These are phyloP conservation scores for Shiraia bambusicola DNA, from an alignment of 2,329 filamentous ascomycete species.

Conservation along the genomic window DNA sequence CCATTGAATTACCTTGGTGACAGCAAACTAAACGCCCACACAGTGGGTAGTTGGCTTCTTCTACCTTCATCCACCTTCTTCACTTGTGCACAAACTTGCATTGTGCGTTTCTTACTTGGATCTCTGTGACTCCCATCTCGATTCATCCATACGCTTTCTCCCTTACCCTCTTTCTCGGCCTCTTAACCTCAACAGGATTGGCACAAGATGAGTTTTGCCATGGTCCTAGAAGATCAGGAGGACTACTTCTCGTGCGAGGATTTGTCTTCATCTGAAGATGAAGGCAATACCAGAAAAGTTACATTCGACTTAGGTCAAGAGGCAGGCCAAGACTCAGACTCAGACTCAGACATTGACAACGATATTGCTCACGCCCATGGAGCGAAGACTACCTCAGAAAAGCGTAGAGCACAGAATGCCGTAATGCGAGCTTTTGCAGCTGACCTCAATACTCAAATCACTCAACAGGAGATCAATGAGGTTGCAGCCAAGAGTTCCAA, in stretches of 20 bases:
- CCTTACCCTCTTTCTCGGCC: no score
- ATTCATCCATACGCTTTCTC: no score
- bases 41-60: no score
- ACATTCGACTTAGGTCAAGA: neutral
- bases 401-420: conserved; percentile 45
- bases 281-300: neutral
- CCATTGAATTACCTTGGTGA: no score
- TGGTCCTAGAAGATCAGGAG: conserved; percentile 21
- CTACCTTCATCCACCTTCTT: no score
- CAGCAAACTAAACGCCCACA: neutral
- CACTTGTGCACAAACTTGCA: no score
- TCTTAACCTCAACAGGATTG: neutral
- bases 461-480: conserved; percentile 43
- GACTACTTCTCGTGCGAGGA: conserved; percentile 17
- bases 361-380: conserved; percentile 23
- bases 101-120: no score
- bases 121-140: no score
- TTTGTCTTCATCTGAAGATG: conserved; percentile 3
- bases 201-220: conserved; percentile 19
- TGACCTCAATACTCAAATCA: conserved; percentile 47
- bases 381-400: conserved; percentile 38
- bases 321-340: conserved; percentile 6
- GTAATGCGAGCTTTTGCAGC: conserved; percentile 47
- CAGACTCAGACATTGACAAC: conserved; percentile 28
- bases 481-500: conserved; percentile 38